These are phyloP conservation scores for Ceratobasidium sp. DNA, from an alignment of 1,284 basidiomycete species.

Conservation along the genomic window DNA sequence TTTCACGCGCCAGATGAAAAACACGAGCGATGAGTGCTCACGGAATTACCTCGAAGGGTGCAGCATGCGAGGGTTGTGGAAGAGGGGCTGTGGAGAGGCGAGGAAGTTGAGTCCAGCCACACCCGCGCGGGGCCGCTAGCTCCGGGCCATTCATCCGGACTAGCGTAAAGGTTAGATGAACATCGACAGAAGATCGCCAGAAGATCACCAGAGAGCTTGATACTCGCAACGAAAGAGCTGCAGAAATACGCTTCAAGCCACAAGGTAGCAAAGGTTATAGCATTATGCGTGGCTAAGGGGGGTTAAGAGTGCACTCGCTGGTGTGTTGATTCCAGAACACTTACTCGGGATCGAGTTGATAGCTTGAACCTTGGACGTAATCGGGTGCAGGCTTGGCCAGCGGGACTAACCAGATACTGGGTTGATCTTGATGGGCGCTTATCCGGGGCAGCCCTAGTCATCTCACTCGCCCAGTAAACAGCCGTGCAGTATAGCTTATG, in stretches of 20 bases:
- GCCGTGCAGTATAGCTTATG: too few relatives aligned
- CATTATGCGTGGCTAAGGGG: not conserved
- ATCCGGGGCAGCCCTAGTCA: too few relatives aligned
- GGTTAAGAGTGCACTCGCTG: not conserved
- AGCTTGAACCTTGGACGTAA: too few relatives aligned
- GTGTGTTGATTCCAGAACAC: not conserved
- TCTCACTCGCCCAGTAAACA: too few relatives aligned
- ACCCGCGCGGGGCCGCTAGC: not conserved
- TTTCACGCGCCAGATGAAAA: constrained; percentile 32
- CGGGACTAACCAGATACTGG: too few relatives aligned
- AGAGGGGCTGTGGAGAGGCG: not conserved
- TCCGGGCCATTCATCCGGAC: constrained; percentile 1
- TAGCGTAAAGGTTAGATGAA: not conserved
- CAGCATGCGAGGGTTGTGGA: constrained; percentile 10
- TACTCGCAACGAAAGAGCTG: not conserved
- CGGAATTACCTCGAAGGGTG: not conserved
- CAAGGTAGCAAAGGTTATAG: not conserved
- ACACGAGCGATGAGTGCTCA: constrained; percentile 17
- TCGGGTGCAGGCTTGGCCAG: too few relatives aligned
- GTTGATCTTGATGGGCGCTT: too few relatives aligned
- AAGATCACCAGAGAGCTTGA: not conserved
- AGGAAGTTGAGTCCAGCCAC: not conserved
- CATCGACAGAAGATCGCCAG: not conserved
- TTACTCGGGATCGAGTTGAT: too few relatives aligned
- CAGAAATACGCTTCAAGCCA: not conserved